Evolutionary conservation across 164 flowering plant genomes (phyloP), one percentile per base, ranked within the genome.

Genomic region (Magnolia changhungtana): DNA sequence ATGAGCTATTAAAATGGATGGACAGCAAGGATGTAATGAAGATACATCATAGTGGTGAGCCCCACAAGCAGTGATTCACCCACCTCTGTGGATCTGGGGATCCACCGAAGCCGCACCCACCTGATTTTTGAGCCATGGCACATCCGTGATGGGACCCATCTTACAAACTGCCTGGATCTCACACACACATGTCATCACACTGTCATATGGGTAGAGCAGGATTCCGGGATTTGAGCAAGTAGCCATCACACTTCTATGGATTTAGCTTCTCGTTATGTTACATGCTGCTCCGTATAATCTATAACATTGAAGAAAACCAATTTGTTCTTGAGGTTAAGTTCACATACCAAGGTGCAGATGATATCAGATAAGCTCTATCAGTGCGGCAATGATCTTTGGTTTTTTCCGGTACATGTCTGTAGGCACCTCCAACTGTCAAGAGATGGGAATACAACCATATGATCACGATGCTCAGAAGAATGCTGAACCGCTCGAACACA

Each of bases 291-390:
- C 2, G 6, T 68, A 11, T n/a, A 31, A 68, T 29, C 31, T 29
- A 18, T 13, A 68, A 24, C 50, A 68, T 31, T 1, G 45, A 13
- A 11, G 71, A 29, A 68, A 68, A 29, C 13, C 21, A 29, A 68
- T 37, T 2, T 9, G 8, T 3, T 16, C n/a, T 5, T 31, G 50
- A 24, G 51, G 16, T 13, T 66, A 68, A 31, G 11, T 70, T 68
- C 14, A 9, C 24, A 9, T 63, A 90, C 95, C 97, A 92, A 74
- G 97, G 92, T 50, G 97, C 91, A 71, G 92, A 83, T 5, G 95
- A 88, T 82, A 92, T 85, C 19, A 92, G 86, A 78, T 90, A 79
- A 29, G 94, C 88, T 74, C 80, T 84, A 83, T 92, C 97, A 1
- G 93, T 87, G 50, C 96, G 90, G 67, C 96, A 92, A 75, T 87